Conservation (phyloP, 345 rosid genomes). For the Salix purpurea region DNA sequence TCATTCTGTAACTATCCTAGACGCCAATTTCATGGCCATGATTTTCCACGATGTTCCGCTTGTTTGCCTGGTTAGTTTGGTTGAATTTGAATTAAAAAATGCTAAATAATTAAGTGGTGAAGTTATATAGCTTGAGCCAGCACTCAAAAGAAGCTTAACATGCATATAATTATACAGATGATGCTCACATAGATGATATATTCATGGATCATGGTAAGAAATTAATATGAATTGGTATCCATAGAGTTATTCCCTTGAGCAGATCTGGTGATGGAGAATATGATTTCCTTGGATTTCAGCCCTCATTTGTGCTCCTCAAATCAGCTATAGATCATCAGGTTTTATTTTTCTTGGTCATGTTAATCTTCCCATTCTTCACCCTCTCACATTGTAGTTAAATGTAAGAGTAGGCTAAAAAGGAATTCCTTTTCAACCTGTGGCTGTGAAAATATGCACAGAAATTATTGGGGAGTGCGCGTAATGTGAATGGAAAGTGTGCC, state of each 20-base stretch:
- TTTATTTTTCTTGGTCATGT: not conserved
- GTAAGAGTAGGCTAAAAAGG: not conserved
- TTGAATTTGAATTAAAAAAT: not conserved
- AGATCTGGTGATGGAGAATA: slow-evolving; percentile 52
- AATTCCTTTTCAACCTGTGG: not conserved
- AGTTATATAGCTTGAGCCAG: slow-evolving; percentile 45
- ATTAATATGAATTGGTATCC: slow-evolving; percentile 80
- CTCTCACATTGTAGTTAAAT: not conserved
- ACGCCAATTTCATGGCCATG: not conserved
- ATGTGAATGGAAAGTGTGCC: slow-evolving; percentile 51
- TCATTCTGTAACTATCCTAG: not conserved
- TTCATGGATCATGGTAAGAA: slow-evolving; percentile 55
- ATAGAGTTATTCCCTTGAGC: slow-evolving; percentile 42
- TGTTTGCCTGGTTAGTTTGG: not conserved
- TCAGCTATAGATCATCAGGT: slow-evolving; percentile 61
- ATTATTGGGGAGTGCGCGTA: slow-evolving; percentile 41
- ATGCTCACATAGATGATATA: slow-evolving; percentile 46
- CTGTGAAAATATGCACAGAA: slow-evolving; percentile 44
- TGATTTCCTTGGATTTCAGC: slow-evolving; percentile 73
- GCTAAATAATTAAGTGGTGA: slow-evolving; percentile 44
- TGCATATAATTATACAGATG: slow-evolving; percentile 60
- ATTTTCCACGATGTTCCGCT: not conserved
- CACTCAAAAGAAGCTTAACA: slow-evolving; percentile 67
- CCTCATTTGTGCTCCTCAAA: slow-evolving; percentile 51
- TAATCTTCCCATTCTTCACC: not conserved